Evolutionary conservation across 2,329 filamentous ascomycete genomes (phyloP).

Genomic region (Claviceps sp.): DNA sequence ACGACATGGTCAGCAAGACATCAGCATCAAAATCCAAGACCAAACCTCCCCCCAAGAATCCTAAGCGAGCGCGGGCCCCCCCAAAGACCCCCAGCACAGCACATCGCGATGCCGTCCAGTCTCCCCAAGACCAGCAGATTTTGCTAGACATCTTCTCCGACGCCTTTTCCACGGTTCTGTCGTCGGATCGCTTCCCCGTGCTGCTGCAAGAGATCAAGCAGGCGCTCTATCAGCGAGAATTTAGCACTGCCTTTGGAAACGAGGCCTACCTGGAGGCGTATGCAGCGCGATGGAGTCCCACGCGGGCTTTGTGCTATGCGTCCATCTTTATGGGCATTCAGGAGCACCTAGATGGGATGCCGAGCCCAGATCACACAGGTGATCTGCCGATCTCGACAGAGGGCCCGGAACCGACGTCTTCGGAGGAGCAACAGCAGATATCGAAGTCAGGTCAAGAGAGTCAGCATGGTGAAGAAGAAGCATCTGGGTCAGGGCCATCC

Average conservation of each 20-base stretch:
- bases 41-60: neutral
- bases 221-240: conserved; percentile 77
- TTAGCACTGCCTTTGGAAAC: conserved; percentile 61
- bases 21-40: neutral
- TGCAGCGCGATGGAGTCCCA: conserved; percentile 81
- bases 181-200: conserved; percentile 31
- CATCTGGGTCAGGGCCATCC: neutral
- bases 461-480: neutral
- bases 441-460: neutral
- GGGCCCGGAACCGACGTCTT: neutral
- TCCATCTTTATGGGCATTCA: conserved; percentile 31
- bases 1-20: conserved; percentile 4
- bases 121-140: conserved; percentile 41
- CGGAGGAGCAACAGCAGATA: neutral
- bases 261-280: conserved; percentile 67
- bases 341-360: conserved; percentile 19
- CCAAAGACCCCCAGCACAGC: neutral
- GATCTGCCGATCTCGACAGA: neutral
- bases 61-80: neutral
- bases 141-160: conserved; percentile 61
- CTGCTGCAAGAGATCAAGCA: conserved; percentile 72
- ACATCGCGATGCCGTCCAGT: neutral
- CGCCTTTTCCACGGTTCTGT: conserved; percentile 42
- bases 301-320: conserved; percentile 71
- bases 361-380: neutral